phyloP scores from a whole-genome alignment of 2,329 filamentous ascomycete genomes.

The Colletotrichum agaves region DNA sequence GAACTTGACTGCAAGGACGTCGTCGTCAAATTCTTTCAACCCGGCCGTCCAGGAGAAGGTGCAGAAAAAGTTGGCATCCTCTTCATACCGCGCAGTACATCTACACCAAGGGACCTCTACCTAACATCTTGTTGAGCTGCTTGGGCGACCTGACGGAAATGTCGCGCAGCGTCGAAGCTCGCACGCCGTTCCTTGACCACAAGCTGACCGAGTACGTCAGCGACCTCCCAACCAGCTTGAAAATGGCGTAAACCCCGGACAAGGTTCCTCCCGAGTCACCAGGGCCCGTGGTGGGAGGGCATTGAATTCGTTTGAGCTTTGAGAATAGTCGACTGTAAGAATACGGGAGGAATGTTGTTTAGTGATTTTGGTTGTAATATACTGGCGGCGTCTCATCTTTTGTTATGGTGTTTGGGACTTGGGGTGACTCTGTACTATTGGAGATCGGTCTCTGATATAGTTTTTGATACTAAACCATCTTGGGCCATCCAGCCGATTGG shows the following conservation, averaged over 20 bases:
- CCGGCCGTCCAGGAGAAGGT: constrained; percentile 39
- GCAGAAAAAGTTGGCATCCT: constrained; percentile 44
- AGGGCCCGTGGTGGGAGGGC: constrained; percentile 24
- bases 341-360: no score
- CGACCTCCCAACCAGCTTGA: background rate
- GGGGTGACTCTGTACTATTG: no score
- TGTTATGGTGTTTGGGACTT: no score
- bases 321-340: constrained; percentile 62
- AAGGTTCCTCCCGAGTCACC: constrained; percentile 18
- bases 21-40: constrained; percentile 15
- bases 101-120: constrained; percentile 39
- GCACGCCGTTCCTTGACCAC: constrained; percentile 49
- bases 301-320: constrained; percentile 39
- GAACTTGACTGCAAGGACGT: background rate
- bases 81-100: constrained; percentile 44
- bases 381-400: no score
- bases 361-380: no score
- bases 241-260: constrained; percentile 18
- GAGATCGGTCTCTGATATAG: no score
- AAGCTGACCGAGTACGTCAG: constrained; percentile 45
- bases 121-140: constrained; percentile 44
- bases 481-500: no score
- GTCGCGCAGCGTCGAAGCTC: constrained; percentile 48
- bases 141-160: constrained; percentile 50
- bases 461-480: no score